Evolutionary conservation across 176 grass and related monocot genomes (phyloP).

Genomic region (Bolboschoenus planiculmis): DNA sequence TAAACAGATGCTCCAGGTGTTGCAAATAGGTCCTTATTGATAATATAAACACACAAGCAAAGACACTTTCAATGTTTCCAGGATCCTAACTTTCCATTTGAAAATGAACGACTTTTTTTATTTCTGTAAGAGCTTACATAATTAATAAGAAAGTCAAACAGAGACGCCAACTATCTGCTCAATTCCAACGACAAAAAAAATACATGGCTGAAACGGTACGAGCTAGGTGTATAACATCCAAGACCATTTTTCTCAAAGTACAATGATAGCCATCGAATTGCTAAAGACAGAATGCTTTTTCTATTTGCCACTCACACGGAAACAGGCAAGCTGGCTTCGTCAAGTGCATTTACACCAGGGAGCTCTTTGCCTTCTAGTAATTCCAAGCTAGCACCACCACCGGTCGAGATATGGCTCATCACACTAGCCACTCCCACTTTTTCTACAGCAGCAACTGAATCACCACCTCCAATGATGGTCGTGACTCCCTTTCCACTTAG

Average conservation of each 20-base stretch:
- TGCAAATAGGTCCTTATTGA: not conserved
- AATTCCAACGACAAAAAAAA: slow-evolving; percentile 12
- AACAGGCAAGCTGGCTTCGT: slow-evolving; percentile 15
- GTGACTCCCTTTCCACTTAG: slow-evolving; percentile 34
- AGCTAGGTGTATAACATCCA: not conserved
- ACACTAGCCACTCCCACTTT: slow-evolving; percentile 35
- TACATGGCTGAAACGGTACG: slow-evolving; percentile 6
- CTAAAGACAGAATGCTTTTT: not conserved
- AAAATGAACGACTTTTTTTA: not conserved
- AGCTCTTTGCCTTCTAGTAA: slow-evolving; percentile 40
- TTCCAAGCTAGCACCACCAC: slow-evolving; percentile 43
- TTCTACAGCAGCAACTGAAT: slow-evolving; percentile 45
- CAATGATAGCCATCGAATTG: not conserved
- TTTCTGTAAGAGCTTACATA: not conserved
- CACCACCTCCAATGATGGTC: slow-evolving; percentile 43
- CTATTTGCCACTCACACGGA: slow-evolving; percentile 3
- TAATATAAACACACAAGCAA: not conserved
- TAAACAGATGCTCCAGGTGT: not conserved
- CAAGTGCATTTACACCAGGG: slow-evolving; percentile 38
- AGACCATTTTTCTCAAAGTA: slow-evolving; percentile 7
- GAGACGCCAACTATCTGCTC: not conserved
- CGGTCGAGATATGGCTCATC: slow-evolving; percentile 46
- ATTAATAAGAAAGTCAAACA: not conserved
- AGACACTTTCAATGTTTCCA: not conserved
- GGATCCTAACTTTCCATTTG: not conserved